Evolutionary conservation across 495 filamentous ascomycete species (phyloP), one percentile per base, ranked within the genome.

Genomic region (Aspergillus campestris): DNA sequence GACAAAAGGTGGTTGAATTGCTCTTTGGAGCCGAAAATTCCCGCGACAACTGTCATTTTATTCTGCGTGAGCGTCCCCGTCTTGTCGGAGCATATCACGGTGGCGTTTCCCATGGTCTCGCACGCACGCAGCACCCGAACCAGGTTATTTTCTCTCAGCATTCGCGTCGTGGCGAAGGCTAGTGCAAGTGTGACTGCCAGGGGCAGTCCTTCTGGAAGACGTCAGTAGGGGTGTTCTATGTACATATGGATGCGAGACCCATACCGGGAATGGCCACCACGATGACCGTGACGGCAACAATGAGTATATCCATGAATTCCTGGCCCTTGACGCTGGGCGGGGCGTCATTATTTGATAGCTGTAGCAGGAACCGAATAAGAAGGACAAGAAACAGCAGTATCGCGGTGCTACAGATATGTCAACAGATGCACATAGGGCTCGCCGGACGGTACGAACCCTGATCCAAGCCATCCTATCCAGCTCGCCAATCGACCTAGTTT

Each of bases 101-200:
- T 85, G 3, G 80, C 81, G 52, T 84, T 84, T 24, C 81, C 81
- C 81, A 85, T 85, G 15, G 81, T 84, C 48, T 85, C 81, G 57
- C 81, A 85, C 14, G 81, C 80, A 14, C 76, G 71, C 13, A 85
- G 69, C 27, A 82, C 63, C 24, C 81, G 78, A 15, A 85, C 81
- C 8, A 85, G 66, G 42, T 85, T 85, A 53, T 82, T 79, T 57
- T 84, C 81, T 48, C 81, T 82, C 40, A 81, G 66, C 80, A 85
- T 83, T 33, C 77, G 70, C 40, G 76, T 83, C 2, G 81, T 85
- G n/a, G 81, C 81, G 56, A 83, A 83, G 5, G 81, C 82, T 15
- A 85, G 63, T 11, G 81, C 80, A 13, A 85, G 67, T 0, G 81
- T 85, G 8, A 85, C 79, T n/a, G 81, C 81, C 12, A 84, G 64